Conservation (phyloP, 164 flowering plant species). For the Kalanchoe fedtschenkoi region DNA sequence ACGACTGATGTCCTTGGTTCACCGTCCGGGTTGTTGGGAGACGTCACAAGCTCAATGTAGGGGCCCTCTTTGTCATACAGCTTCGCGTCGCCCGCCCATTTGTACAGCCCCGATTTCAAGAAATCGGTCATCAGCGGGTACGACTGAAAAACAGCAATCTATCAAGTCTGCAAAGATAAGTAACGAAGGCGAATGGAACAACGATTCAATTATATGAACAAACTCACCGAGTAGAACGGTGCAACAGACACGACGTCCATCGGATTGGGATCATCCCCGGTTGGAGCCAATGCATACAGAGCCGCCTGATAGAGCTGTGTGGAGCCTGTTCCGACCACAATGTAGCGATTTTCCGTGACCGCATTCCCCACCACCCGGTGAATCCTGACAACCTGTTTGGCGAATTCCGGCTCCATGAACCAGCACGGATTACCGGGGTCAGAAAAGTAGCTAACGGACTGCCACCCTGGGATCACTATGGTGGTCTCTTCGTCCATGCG, state of each 20-base stretch:
- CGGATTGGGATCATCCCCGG: constrained; percentile 18
- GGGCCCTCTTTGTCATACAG: constrained; percentile 31
- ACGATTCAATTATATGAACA: no score
- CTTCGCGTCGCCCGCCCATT: constrained; percentile 54
- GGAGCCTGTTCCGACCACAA: constrained; percentile 42
- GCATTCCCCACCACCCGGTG: constrained; percentile 42
- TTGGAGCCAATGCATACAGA: constrained; percentile 27
- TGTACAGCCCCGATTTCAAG: constrained; percentile 32
- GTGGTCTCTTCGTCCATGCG: constrained; percentile 24
- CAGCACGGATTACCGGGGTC: constrained; percentile 21
- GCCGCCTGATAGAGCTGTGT: constrained; percentile 36
- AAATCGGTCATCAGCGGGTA: constrained; percentile 27
- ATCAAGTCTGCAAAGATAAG: neutral
- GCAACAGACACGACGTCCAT: constrained; percentile 28
- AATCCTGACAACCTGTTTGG: constrained; percentile 20
- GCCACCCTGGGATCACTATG: constrained; percentile 21
- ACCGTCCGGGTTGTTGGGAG: constrained; percentile 92
- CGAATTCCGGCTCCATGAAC: constrained; percentile 29
- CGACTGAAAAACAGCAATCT: constrained; percentile 16
- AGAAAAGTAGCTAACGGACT: constrained; percentile 34
- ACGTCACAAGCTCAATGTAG: constrained; percentile 73
- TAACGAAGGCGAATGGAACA: neutral
- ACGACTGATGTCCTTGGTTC: constrained; percentile 38
- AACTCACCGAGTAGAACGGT: constrained; percentile 44
- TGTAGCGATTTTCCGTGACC: constrained; percentile 16